A percentile compares a stretch with the other conserved stretches of the same genome.
Conservation (phyloP, 345 rosid species). For the Citrus reticulata region DNA sequence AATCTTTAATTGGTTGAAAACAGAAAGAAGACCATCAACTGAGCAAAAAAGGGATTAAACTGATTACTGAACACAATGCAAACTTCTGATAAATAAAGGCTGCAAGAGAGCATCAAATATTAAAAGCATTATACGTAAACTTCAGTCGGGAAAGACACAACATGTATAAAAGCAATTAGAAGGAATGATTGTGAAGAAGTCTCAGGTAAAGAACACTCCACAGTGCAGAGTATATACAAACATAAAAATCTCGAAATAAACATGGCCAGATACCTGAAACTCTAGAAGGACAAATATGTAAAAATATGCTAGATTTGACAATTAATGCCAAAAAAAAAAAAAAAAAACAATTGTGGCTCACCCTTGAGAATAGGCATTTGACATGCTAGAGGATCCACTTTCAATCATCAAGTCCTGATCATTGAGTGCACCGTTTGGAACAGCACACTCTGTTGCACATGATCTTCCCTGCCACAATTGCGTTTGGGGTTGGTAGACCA, state of each 20-base stretch:
- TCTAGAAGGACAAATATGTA: neutral
- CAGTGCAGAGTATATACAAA: neutral
- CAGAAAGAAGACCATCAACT: neutral
- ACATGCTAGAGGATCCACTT: slow-evolving; percentile 33
- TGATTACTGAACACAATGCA: neutral
- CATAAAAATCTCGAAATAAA: neutral
- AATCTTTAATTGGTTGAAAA: neutral
- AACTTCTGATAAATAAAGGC: neutral
- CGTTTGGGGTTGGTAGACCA: slow-evolving; percentile 38
- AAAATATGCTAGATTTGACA: neutral
- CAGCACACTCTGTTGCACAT: slow-evolving; percentile 23
- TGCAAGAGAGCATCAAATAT: neutral
- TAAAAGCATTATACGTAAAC: neutral
- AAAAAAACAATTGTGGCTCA: slow-evolving; percentile 15
- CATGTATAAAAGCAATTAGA: neutral
- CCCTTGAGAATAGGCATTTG: slow-evolving; percentile 70
- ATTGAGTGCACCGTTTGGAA: slow-evolving; percentile 25
- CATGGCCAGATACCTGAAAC: neutral
- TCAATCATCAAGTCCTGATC: slow-evolving; percentile 27
- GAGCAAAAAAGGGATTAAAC: neutral
- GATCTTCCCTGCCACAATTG: slow-evolving; percentile 43
- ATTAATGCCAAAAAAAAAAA: neutral
- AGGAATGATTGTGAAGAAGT: neutral
- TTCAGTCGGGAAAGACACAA: neutral
- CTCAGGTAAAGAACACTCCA: neutral